Conservation (phyloP, 2,329 filamentous ascomycete species). For the Monilinia vaccinii-corymbosi region DNA sequence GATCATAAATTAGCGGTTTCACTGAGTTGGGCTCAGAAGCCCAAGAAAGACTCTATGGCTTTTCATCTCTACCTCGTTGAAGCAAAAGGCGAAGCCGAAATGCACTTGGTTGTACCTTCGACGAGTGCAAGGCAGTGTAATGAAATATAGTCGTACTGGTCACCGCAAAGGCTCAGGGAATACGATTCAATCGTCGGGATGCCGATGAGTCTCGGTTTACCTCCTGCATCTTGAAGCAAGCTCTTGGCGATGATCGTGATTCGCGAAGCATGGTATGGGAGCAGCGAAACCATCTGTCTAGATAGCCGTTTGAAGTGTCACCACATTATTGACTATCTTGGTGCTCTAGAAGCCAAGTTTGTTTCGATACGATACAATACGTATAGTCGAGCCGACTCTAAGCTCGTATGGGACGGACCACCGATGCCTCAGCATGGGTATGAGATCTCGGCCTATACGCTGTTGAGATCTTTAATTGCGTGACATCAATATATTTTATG, state of each 20-base stretch:
- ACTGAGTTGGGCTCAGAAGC: neutral
- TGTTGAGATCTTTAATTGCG: neutral
- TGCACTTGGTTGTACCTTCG: neutral
- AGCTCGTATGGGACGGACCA: neutral
- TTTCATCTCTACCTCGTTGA: neutral
- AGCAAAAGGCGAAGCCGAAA: neutral
- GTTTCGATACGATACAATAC: neutral
- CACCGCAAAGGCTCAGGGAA: neutral
- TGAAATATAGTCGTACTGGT: neutral
- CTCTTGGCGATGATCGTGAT: neutral
- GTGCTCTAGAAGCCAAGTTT: neutral
- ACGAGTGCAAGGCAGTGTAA: slow-evolving; percentile 1
- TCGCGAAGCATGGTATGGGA: neutral
- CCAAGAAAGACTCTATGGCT: neutral
- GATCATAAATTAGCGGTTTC: neutral
- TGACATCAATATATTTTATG: neutral
- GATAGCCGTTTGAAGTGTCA: neutral
- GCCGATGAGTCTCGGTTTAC: neutral
- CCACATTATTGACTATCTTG: neutral
- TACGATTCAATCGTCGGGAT: neutral
- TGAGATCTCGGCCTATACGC: neutral
- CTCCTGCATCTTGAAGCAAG: neutral
- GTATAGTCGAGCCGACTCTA: neutral
- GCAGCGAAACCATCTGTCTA: neutral
- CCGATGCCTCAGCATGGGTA: neutral